Conservation (phyloP, 352 stramenopile genomes). For the Thalassiosira exigua region DNA sequence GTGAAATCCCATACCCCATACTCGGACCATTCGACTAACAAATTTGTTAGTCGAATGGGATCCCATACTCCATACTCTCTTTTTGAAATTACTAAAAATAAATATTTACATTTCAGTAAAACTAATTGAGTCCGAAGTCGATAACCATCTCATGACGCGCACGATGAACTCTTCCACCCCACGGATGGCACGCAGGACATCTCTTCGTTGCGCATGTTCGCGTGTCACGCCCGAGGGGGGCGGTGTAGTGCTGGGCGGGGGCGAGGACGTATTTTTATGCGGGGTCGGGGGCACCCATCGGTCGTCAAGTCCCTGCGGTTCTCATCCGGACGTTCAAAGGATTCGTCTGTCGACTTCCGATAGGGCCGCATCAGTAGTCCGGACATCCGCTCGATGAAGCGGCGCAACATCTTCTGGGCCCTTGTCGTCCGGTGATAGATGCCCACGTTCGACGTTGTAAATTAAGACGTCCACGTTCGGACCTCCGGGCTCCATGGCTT, state of each 20-base stretch:
- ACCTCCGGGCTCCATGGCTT: slow-evolving; percentile 4
- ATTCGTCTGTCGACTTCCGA: too few relatives aligned
- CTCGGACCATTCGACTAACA: too few relatives aligned
- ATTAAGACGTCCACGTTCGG: slow-evolving; percentile 32
- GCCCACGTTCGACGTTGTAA: slow-evolving; percentile 36
- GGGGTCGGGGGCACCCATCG: background rate
- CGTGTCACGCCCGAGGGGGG: slow-evolving; percentile 1
- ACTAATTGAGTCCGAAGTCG: too few relatives aligned
- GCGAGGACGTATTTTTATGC: slow-evolving; percentile 38
- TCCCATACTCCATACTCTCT: too few relatives aligned
- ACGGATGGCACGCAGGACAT: slow-evolving; percentile 18
- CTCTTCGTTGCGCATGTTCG: background rate
- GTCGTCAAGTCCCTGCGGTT: background rate
- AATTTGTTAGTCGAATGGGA: too few relatives aligned
- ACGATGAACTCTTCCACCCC: too few relatives aligned
- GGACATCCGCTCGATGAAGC: background rate
- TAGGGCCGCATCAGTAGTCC: slow-evolving; percentile 9
- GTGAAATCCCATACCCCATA: too few relatives aligned
- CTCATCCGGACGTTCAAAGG: too few relatives aligned
- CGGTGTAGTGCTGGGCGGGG: slow-evolving; percentile 40
- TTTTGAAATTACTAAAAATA: too few relatives aligned
- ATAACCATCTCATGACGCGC: too few relatives aligned
- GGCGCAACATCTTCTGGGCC: background rate
- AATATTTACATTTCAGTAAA: too few relatives aligned
- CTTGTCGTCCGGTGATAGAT: slow-evolving; percentile 1